Evolutionary conservation across 2,329 filamentous ascomycete species (phyloP).

Genomic region (Ophiocordyceps camponoti-leonardi): DNA sequence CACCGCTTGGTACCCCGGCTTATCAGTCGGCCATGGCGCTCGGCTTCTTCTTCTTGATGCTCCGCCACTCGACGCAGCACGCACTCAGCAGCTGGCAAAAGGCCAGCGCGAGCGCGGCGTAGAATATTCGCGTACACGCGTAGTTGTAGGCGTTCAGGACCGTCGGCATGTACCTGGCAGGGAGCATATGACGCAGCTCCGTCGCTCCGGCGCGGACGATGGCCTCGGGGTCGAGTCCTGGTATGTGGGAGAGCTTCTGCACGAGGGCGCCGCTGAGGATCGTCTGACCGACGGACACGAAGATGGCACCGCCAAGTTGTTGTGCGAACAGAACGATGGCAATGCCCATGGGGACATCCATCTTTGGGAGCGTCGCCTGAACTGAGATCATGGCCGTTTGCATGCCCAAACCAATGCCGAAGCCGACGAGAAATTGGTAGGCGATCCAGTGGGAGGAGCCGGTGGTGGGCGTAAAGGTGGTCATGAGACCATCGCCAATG

Average conservation of each 20-base stretch:
- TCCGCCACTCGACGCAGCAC: conserved; percentile 47
- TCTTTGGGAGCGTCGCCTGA: conserved; percentile 30
- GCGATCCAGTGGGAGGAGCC: conserved; percentile 35
- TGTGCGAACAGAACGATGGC: conserved; percentile 44
- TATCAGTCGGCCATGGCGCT: background rate
- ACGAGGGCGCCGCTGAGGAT: conserved; percentile 49
- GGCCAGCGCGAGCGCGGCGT: conserved; percentile 40
- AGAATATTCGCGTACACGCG: conserved; percentile 44
- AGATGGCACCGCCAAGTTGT: conserved; percentile 46
- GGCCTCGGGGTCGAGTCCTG: conserved; percentile 21
- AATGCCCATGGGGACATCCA: conserved; percentile 31
- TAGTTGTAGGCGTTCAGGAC: conserved; percentile 50
- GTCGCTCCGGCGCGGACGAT: conserved; percentile 39
- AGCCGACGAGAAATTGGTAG: conserved; percentile 36
- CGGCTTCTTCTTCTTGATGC: conserved; percentile 35
- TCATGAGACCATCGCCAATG: conserved; percentile 35
- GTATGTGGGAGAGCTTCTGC: conserved; percentile 18
- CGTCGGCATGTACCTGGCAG: conserved; percentile 25
- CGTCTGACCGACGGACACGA: conserved; percentile 47
- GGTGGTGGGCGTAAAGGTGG: conserved; percentile 30
- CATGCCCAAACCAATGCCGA: conserved; percentile 32
- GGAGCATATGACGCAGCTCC: conserved; percentile 36
- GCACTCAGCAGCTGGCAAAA: conserved; percentile 38
- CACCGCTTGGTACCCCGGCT: background rate
- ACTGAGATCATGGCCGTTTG: conserved; percentile 26